phyloP scores from a whole-genome alignment of 202 grass and related monocot species.

The Hordeum pubiflorum region DNA sequence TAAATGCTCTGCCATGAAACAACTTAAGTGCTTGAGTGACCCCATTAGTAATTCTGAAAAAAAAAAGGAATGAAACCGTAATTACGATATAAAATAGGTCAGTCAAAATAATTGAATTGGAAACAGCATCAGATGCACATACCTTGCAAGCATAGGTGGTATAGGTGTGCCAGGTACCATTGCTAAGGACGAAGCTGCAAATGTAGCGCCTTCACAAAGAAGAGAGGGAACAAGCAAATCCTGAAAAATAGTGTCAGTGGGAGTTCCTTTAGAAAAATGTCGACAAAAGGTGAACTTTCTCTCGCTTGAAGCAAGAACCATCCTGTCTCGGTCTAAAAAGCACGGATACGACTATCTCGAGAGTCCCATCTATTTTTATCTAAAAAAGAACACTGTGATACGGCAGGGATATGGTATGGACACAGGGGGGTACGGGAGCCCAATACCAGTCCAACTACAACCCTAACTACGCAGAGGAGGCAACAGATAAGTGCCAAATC shows the following conservation, averaged over 20 bases:
- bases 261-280: constrained; percentile 36
- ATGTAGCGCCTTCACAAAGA: constrained; percentile 65
- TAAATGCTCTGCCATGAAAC: constrained; percentile 85
- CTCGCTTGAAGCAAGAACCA: constrained; percentile 25
- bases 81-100: constrained; percentile 26
- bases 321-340: constrained; percentile 10
- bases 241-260: constrained; percentile 36
- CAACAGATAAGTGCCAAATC: neutral
- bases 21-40: constrained; percentile 58
- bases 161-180: constrained; percentile 90
- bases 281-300: neutral
- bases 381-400: neutral
- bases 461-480: neutral
- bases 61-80: constrained; percentile 11
- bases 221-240: constrained; percentile 84
- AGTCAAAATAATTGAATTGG: constrained; percentile 13
- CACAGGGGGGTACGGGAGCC: neutral
- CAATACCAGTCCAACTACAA: neutral
- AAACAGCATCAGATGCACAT: constrained; percentile 19
- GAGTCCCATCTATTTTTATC: neutral
- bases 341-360: neutral
- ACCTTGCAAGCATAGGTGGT: constrained; percentile 95
- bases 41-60: constrained; percentile 82
- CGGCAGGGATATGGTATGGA: neutral
- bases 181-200: constrained; percentile 57